phyloP scores from a whole-genome alignment of 2,329 filamentous ascomycete species.

The Diaporthe ilicicola region DNA sequence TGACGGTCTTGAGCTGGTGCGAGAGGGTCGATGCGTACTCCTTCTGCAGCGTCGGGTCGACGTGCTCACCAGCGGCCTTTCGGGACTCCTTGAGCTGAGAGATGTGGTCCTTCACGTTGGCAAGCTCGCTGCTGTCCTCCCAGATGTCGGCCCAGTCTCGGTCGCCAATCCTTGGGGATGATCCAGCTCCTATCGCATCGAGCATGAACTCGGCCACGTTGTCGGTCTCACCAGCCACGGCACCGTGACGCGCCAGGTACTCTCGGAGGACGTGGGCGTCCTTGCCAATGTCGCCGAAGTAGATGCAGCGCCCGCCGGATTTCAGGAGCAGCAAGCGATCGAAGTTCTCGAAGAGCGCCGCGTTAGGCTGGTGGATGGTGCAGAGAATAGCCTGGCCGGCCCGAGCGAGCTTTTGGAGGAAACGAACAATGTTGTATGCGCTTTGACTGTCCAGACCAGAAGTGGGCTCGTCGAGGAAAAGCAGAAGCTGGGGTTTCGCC shows the following conservation, averaged over 20 bases:
- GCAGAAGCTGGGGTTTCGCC: constrained; percentile 78
- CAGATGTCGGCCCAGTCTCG: constrained; percentile 85
- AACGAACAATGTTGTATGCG: constrained; percentile 80
- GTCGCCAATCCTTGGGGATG: constrained; percentile 74
- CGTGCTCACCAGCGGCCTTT: constrained; percentile 45
- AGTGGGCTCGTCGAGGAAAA: constrained; percentile 84
- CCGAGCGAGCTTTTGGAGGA: constrained; percentile 78
- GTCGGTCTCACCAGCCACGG: constrained; percentile 62
- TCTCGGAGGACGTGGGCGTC: constrained; percentile 76
- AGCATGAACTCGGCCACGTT: constrained; percentile 84
- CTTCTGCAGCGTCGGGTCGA: constrained; percentile 66
- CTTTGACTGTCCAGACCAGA: constrained; percentile 77
- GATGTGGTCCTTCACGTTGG: constrained; percentile 72
- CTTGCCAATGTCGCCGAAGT: constrained; percentile 84
- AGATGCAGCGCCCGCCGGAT: constrained; percentile 81
- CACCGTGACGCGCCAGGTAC: constrained; percentile 68
- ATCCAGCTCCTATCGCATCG: constrained; percentile 82
- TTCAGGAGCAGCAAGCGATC: constrained; percentile 83
- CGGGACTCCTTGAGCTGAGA: constrained; percentile 70
- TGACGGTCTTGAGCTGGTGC: constrained; percentile 82
- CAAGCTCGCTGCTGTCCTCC: constrained; percentile 76
- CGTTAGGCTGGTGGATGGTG: constrained; percentile 91
- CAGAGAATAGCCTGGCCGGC: constrained; percentile 89
- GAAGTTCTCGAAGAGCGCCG: constrained; percentile 87
- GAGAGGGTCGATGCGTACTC: constrained; percentile 84